These are phyloP conservation scores for Sarocladium strictum DNA, from an alignment of 2,329 filamentous ascomycete genomes.

Conservation along the genomic window DNA sequence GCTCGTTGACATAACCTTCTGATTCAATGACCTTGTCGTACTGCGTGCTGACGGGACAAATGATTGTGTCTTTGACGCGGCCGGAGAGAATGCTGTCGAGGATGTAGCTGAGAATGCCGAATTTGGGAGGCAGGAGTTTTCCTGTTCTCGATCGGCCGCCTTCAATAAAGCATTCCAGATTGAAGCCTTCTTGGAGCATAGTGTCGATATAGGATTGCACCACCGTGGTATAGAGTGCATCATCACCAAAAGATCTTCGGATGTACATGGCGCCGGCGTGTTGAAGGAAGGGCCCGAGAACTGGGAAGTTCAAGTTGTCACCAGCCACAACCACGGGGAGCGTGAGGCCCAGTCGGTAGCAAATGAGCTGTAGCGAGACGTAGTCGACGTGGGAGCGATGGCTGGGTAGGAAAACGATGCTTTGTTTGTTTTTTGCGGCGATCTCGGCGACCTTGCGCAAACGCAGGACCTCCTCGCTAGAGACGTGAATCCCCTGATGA, in stretches of 20 bases:
- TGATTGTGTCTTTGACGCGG: constrained; percentile 81
- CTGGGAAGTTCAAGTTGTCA: constrained; percentile 91
- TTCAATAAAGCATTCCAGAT: constrained; percentile 97
- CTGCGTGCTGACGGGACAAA: constrained; percentile 93
- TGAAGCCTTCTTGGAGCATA: constrained; percentile 81
- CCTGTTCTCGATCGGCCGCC: constrained; percentile 88
- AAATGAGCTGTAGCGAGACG: constrained; percentile 89
- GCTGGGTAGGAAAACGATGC: constrained; percentile 91
- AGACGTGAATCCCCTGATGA: constrained; percentile 95
- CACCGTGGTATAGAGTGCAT: constrained; percentile 83
- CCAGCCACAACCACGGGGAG: constrained; percentile 90
- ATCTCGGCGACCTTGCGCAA: constrained; percentile 75
- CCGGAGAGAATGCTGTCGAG: constrained; percentile 86
- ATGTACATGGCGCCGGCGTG: constrained; percentile 99
- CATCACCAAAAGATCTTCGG: constrained; percentile 83
- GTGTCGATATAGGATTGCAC: constrained; percentile 97
- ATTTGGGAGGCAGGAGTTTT: constrained; percentile 89
- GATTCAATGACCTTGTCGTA: constrained; percentile 99
- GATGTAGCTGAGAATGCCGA: constrained; percentile 88
- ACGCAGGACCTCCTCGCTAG: constrained; percentile 84
- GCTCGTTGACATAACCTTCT: constrained; percentile 90
- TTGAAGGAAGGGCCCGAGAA: constrained; percentile 85
- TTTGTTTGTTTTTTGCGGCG: constrained; percentile 82
- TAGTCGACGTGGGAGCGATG: constrained; percentile 97
- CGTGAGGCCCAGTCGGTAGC: constrained; percentile 84